phyloP scores from a whole-genome alignment of 345 rosid genomes.

The Salix suchowensis region DNA sequence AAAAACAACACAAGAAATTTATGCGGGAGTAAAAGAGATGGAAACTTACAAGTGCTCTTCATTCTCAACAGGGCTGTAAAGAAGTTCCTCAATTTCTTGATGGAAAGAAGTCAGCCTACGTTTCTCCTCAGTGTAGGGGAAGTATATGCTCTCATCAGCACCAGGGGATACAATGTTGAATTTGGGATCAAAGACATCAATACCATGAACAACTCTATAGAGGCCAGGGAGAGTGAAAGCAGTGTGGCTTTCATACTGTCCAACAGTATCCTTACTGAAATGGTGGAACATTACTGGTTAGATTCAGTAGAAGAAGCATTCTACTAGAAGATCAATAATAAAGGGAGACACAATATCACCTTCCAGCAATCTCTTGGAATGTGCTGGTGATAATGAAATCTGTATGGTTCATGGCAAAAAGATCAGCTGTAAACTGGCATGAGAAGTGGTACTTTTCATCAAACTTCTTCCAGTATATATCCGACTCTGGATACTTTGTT shows the following conservation, averaged over 20 bases:
- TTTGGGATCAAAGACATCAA: slow-evolving; percentile 75
- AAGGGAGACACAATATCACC: slow-evolving; percentile 29
- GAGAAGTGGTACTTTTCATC: slow-evolving; percentile 95
- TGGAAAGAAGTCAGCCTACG: slow-evolving; percentile 60
- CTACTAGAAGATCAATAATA: neutral
- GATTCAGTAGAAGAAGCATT: neutral
- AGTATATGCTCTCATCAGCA: slow-evolving; percentile 74
- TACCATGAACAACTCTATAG: slow-evolving; percentile 87
- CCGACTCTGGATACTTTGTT: slow-evolving; percentile 92
- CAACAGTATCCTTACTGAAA: slow-evolving; percentile 77
- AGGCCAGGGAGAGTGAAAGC: slow-evolving; percentile 89
- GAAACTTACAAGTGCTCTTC: slow-evolving; percentile 63
- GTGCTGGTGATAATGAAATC: slow-evolving; percentile 99
- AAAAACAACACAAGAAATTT: neutral
- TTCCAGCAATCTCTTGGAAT: slow-evolving; percentile 97
- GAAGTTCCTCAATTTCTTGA: slow-evolving; percentile 64
- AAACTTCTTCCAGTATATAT: slow-evolving; percentile 87
- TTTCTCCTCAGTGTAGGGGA: slow-evolving; percentile 52
- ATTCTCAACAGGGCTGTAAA: slow-evolving; percentile 65
- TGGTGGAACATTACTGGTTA: neutral
- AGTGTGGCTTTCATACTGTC: slow-evolving; percentile 90
- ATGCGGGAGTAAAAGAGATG: neutral
- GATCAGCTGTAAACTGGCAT: slow-evolving; percentile 93
- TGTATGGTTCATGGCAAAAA: slow-evolving; percentile 90
- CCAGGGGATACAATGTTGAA: slow-evolving; percentile 92